These are phyloP conservation scores for Nicotiana paniculata DNA, from an alignment of 257 asterid species.

Conservation along the genomic window DNA sequence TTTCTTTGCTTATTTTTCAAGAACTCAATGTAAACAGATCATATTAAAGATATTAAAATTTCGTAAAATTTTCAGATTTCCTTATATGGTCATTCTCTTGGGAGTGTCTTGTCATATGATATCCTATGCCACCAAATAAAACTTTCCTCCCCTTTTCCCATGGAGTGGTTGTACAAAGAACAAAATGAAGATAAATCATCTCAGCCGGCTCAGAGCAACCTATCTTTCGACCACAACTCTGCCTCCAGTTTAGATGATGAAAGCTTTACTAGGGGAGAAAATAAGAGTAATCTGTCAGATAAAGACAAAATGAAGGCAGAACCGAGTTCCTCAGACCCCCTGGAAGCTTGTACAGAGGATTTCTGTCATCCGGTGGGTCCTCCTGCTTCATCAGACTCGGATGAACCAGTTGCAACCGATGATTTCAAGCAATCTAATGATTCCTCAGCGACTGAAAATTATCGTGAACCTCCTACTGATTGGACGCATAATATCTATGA, in stretches of 20 bases:
- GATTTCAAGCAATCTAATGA: slow-evolving; percentile 28
- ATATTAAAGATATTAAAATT: not conserved
- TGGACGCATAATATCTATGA: slow-evolving; percentile 14
- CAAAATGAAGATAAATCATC: slow-evolving; percentile 26
- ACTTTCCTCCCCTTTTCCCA: slow-evolving; percentile 67
- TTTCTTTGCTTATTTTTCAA: slow-evolving; percentile 2
- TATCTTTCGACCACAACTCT: slow-evolving; percentile 24
- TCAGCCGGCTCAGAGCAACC: slow-evolving; percentile 15
- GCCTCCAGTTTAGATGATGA: slow-evolving; percentile 27
- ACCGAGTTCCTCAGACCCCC: slow-evolving; percentile 18
- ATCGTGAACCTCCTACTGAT: slow-evolving; percentile 18
- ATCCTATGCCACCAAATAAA: slow-evolving; percentile 92
- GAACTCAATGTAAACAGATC: not conserved
- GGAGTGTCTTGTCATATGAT: slow-evolving; percentile 93
- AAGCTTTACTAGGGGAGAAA: slow-evolving; percentile 26
- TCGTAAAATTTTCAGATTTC: slow-evolving; percentile 54
- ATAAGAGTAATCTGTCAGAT: slow-evolving; percentile 22
- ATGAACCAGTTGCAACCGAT: slow-evolving; percentile 40
- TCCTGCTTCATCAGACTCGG: slow-evolving; percentile 55
- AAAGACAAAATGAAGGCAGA: slow-evolving; percentile 13
- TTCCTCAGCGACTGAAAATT: slow-evolving; percentile 30
- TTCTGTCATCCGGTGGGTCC: slow-evolving; percentile 46
- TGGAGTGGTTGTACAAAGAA: slow-evolving; percentile 77
- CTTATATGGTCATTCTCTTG: slow-evolving; percentile 88
- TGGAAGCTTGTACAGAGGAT: slow-evolving; percentile 35